A percentile compares a stretch with the other conserved stretches of the same genome.
phyloP scores from a whole-genome alignment of 1,284 basidiomycete genomes.

The Sparassis latifolia region DNA sequence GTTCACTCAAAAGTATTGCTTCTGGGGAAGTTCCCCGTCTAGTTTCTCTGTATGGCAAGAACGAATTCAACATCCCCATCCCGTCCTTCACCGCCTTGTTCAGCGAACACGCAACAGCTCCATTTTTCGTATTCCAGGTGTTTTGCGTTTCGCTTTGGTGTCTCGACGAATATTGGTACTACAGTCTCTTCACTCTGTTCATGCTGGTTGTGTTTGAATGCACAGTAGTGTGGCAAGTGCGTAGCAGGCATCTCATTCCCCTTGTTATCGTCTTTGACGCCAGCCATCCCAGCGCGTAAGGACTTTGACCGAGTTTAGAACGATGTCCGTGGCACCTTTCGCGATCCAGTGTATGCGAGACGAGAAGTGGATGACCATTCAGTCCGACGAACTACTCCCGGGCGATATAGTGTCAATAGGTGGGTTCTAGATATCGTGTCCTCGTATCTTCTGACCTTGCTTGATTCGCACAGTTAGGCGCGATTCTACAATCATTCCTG shows the following conservation, averaged over 20 bases:
- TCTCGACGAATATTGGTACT: constrained; percentile 97
- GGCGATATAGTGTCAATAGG: constrained; percentile 85
- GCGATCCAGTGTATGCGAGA: constrained; percentile 78
- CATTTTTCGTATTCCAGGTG: constrained; percentile 95
- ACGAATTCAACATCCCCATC: constrained; percentile 94
- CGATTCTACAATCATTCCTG: constrained; percentile 81
- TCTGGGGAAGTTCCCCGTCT: constrained; percentile 39
- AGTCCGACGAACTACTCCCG: constrained; percentile 82
- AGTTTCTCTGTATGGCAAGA: constrained; percentile 73
- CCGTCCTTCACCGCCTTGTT: constrained; percentile 88
- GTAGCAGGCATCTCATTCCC: background rate
- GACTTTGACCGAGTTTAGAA: constrained; percentile 90
- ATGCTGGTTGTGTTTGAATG: constrained; percentile 97
- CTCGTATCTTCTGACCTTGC: background rate
- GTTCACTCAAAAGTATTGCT: constrained; percentile 43
- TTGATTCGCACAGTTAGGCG: constrained; percentile 47
- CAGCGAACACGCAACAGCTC: constrained; percentile 86
- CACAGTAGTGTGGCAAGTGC: constrained; percentile 92
- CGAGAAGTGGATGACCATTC: constrained; percentile 72
- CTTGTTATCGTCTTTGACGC: background rate
- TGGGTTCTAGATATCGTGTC: constrained; percentile 22
- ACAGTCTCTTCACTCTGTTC: constrained; percentile 92
- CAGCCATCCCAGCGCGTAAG: constrained; percentile 59
- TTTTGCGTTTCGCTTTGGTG: constrained; percentile 96
- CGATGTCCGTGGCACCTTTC: constrained; percentile 90